These are phyloP conservation scores for Exophiala aquamarina DNA, from an alignment of 2,329 filamentous ascomycete genomes.

Conservation along the genomic window DNA sequence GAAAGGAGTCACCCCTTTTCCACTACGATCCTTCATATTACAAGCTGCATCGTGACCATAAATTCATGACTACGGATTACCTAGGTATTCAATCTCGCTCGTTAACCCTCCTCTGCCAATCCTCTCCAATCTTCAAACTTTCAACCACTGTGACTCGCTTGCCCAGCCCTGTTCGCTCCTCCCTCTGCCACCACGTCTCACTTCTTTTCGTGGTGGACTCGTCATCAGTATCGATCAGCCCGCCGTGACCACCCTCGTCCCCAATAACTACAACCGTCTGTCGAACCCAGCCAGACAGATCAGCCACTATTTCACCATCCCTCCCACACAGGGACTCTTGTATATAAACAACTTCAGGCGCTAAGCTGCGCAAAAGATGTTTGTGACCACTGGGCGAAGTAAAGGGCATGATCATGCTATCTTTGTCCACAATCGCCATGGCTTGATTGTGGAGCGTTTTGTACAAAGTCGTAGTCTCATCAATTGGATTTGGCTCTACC, in stretches of 20 bases:
- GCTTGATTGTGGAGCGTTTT: slow-evolving; percentile 80
- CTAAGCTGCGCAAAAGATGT: slow-evolving; percentile 81
- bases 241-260: slow-evolving; percentile 63
- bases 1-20: too few species aligned
- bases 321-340: slow-evolving; percentile 79
- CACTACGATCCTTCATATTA: too few species aligned
- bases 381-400: slow-evolving; percentile 79
- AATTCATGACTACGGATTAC: too few species aligned
- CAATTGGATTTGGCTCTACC: slow-evolving; percentile 39
- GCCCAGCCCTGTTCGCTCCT: slow-evolving; percentile 80
- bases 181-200: slow-evolving; percentile 69
- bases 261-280: slow-evolving; percentile 62
- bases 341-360: slow-evolving; percentile 83
- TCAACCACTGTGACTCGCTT: slow-evolving; percentile 89
- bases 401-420: slow-evolving; percentile 85
- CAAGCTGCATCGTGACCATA: too few species aligned
- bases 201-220: slow-evolving; percentile 45
- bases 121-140: slow-evolving; percentile 75
- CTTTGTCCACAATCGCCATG: slow-evolving; percentile 74
- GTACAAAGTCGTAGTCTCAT: slow-evolving; percentile 61
- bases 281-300: slow-evolving; percentile 63
- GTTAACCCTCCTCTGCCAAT: slow-evolving; percentile 79
- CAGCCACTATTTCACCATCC: slow-evolving; percentile 71
- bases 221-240: slow-evolving; percentile 76
- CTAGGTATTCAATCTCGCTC: slow-evolving; percentile 51